A percentile compares a stretch with the other conserved stretches of the same genome.
phyloP scores from a whole-genome alignment of 2,329 filamentous ascomycete genomes.

The Ciborinia camelliae region DNA sequence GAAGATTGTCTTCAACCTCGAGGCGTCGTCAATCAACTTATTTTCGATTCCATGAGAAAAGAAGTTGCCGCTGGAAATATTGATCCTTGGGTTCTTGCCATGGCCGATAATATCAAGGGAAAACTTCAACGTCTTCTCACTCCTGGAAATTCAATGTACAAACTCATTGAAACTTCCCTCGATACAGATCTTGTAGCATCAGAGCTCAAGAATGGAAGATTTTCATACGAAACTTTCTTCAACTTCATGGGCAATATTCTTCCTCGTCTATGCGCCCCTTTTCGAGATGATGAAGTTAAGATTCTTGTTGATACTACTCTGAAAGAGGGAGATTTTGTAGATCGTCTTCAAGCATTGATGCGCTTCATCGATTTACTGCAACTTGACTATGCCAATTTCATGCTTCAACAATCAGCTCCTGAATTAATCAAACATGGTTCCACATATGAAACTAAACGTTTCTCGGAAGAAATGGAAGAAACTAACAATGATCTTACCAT shows the following conservation, averaged over 20 bases:
- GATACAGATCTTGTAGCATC: constrained; percentile 68
- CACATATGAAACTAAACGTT: constrained; percentile 71
- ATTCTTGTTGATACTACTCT: constrained; percentile 61
- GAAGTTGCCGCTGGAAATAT: constrained; percentile 62
- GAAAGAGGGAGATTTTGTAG: constrained; percentile 61
- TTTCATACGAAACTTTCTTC: constrained; percentile 81
- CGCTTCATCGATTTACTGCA: constrained; percentile 74
- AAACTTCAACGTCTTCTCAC: constrained; percentile 71
- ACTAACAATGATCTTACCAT: constrained; percentile 51
- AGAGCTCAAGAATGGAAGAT: constrained; percentile 67
- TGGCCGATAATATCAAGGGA: constrained; percentile 66
- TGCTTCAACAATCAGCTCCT: constrained; percentile 68
- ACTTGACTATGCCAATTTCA: constrained; percentile 79
- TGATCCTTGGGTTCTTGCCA: constrained; percentile 65
- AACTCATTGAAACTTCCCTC: constrained; percentile 69
- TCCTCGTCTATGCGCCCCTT: constrained; percentile 76
- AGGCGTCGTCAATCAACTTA: constrained; percentile 55
- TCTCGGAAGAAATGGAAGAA: constrained; percentile 61
- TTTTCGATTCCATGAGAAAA: constrained; percentile 58
- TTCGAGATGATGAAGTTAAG: constrained; percentile 74
- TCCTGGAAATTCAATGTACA: constrained; percentile 69
- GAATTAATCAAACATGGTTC: constrained; percentile 67
- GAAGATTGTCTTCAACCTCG: constrained; percentile 58
- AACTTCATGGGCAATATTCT: constrained; percentile 70
- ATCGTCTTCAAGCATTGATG: constrained; percentile 71